Evolutionary conservation across 768 basidiomycete genomes (phyloP).

Genomic region (Naematelia aurantialba): DNA sequence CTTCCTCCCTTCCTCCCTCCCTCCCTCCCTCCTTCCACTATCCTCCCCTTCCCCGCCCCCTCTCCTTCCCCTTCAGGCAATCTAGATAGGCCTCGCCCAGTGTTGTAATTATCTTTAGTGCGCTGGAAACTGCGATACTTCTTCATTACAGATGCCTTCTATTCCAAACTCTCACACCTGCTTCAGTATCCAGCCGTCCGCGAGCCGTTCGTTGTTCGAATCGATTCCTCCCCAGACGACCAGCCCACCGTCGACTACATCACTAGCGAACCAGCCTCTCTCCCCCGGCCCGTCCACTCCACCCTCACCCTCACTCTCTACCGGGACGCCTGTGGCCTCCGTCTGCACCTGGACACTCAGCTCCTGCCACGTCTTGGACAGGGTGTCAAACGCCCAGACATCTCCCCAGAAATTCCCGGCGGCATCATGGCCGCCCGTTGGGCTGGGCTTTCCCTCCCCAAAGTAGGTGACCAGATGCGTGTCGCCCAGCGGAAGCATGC

Average conservation of each 20-base stretch:
- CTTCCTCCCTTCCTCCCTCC: too few species aligned
- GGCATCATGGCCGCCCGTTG: constrained; percentile 32
- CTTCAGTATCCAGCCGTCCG: constrained; percentile 52
- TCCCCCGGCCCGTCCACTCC: constrained; percentile 8
- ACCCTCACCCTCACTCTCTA: constrained; percentile 45
- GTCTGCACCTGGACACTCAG: background rate
- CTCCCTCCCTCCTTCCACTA: too few species aligned
- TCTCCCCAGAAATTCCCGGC: constrained; percentile 34
- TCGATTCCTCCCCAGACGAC: constrained; percentile 54
- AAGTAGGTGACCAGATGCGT: constrained; percentile 15
- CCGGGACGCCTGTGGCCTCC: constrained; percentile 52
- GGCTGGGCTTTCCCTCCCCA: constrained; percentile 32
- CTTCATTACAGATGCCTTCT: background rate
- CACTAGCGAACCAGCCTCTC: constrained; percentile 55
- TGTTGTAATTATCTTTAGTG: background rate
- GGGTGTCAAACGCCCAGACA: constrained; percentile 21
- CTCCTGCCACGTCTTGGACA: constrained; percentile 6
- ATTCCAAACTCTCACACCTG: background rate
- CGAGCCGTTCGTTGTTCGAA: constrained; percentile 53
- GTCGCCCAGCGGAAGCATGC: constrained; percentile 7
- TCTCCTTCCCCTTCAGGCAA: too few species aligned
- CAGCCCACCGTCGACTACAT: constrained; percentile 37
- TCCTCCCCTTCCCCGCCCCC: too few species aligned
- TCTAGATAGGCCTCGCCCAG: too few species aligned
- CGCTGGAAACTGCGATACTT: background rate